These are phyloP conservation scores for Exophiala oligosperma DNA, from an alignment of 2,329 filamentous ascomycete species.

Conservation along the genomic window DNA sequence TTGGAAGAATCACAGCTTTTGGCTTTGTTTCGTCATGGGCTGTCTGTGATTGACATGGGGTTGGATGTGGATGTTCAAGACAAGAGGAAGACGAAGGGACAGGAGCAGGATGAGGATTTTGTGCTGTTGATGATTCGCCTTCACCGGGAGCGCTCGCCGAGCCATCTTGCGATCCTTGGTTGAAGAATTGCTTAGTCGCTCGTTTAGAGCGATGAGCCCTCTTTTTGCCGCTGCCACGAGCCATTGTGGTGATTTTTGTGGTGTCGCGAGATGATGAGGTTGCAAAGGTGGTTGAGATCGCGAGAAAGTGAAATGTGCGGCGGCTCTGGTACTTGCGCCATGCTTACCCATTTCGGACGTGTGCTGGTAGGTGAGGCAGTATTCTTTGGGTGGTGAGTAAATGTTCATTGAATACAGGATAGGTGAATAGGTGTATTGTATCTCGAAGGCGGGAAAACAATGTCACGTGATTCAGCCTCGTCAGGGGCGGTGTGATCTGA, in stretches of 20 bases:
- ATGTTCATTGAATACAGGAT: not conserved
- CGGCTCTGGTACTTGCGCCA: not conserved
- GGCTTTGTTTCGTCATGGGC: no score
- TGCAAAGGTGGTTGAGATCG: not conserved
- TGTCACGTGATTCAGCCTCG: not conserved
- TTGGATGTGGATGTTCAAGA: no score
- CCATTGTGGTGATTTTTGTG: constrained; percentile 9
- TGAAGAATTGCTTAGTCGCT: constrained; percentile 11
- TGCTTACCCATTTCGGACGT: not conserved
- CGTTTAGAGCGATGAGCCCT: constrained; percentile 3
- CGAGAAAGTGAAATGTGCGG: not conserved
- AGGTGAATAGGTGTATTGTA: not conserved
- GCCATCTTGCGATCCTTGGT: not conserved
- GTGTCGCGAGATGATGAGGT: not conserved
- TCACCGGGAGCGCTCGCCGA: not conserved
- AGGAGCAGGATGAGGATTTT: not conserved
- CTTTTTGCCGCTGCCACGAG: not conserved
- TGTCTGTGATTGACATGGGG: no score
- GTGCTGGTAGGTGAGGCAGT: not conserved
- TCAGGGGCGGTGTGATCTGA: not conserved
- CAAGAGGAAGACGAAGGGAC: no score
- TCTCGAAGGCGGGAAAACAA: not conserved
- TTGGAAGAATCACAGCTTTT: no score
- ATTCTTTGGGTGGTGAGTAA: not conserved
- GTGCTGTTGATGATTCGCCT: not conserved